Percentiles rank a stretch among this genome's conserved stretches.
phyloP scores from a whole-genome alignment of 495 filamentous ascomycete genomes.

The Penicillium herquei region DNA sequence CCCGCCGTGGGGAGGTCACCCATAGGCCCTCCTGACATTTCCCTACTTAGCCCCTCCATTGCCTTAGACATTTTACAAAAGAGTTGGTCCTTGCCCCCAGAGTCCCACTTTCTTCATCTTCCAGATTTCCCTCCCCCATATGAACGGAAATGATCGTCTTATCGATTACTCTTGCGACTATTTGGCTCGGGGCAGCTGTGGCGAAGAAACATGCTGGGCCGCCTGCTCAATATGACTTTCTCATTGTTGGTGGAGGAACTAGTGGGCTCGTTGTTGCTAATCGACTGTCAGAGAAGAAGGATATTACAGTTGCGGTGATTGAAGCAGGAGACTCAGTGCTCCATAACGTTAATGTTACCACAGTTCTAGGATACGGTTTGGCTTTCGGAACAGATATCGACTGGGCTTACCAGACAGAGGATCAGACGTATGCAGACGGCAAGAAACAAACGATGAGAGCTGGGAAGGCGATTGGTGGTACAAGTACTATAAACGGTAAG shows the following conservation, averaged over 20 bases:
- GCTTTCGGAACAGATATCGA: conserved; percentile 45
- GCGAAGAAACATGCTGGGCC: conserved; percentile 8
- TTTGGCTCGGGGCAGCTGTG: conserved; percentile 10
- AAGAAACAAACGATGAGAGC: conserved; percentile 39
- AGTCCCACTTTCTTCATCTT: background rate
- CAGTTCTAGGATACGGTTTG: conserved; percentile 33
- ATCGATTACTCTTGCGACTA: background rate
- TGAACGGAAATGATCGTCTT: conserved; percentile 4
- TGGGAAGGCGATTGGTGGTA: conserved; percentile 52
- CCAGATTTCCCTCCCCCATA: background rate
- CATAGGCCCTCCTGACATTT: background rate
- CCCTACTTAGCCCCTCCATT: background rate
- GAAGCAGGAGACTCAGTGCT: conserved; percentile 52
- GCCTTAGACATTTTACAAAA: background rate
- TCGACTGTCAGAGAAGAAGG: conserved; percentile 46
- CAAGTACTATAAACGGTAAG: conserved; percentile 51
- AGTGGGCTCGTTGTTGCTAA: conserved; percentile 51
- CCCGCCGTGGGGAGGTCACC: background rate
- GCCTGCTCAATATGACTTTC: conserved; percentile 32
- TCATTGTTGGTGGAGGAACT: conserved; percentile 53
- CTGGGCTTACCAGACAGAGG: conserved; percentile 49
- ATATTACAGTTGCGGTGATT: conserved; percentile 47
- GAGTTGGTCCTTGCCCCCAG: background rate
- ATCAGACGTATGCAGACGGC: conserved; percentile 38
- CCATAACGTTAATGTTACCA: conserved; percentile 52